These are phyloP conservation scores for Metschnikowia amazonensis DNA, from an alignment of 805 yeast species.

Conservation along the genomic window DNA sequence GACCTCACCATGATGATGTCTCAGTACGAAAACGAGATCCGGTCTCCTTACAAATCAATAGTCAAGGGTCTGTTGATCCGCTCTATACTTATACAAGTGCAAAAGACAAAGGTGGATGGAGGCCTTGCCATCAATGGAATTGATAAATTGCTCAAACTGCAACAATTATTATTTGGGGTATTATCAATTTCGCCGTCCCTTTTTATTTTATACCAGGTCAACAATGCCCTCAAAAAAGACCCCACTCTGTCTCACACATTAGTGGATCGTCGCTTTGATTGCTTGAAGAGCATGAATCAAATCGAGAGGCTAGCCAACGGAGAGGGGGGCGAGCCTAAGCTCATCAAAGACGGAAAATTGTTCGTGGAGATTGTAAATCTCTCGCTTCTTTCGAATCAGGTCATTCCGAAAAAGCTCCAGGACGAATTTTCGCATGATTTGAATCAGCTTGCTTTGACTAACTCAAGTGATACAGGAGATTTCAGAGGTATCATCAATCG, in stretches of 20 bases:
- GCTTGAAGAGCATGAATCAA: conserved; percentile 48
- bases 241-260: conserved; percentile 29
- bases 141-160: conserved; percentile 83
- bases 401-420: conserved; percentile 49
- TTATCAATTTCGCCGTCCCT: conserved; percentile 85
- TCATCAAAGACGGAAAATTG: conserved; percentile 46
- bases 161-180: conserved; percentile 89
- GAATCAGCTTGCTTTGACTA: conserved; percentile 43
- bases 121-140: conserved; percentile 86
- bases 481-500: conserved; percentile 50
- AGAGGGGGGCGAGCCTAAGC: conserved; percentile 13
- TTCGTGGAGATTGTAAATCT: conserved; percentile 64
- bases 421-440: conserved; percentile 62
- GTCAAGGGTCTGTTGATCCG: conserved; percentile 70
- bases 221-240: conserved; percentile 28
- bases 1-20: conserved; percentile 77
- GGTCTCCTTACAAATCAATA: conserved; percentile 60
- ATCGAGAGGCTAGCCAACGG: conserved; percentile 50
- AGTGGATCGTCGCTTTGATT: conserved; percentile 29
- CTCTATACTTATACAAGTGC: conserved; percentile 84
- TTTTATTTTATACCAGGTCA: conserved; percentile 49
- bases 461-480: conserved; percentile 30
- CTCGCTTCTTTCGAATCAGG: conserved; percentile 42
- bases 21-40: conserved; percentile 73
- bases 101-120: conserved; percentile 94